Percentiles rank a stretch among this genome's conserved stretches.
Evolutionary conservation across 768 basidiomycete genomes (phyloP).

Genomic region (Boletus subparvulus): DNA sequence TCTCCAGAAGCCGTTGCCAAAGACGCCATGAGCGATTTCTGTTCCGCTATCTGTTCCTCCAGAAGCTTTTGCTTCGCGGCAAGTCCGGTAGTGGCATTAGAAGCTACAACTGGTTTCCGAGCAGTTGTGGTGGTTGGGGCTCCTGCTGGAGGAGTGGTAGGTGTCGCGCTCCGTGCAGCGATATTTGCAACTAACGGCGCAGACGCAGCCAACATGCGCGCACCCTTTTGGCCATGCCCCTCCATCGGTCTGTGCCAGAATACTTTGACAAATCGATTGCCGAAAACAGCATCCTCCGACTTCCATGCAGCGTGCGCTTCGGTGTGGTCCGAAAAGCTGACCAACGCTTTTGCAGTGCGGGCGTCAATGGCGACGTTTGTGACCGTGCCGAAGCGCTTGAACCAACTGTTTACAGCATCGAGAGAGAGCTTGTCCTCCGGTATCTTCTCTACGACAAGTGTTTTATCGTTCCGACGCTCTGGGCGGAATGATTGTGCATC

Average conservation of each 20-base stretch:
- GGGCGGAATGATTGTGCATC: slow-evolving; percentile 67
- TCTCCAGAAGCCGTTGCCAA: slow-evolving; percentile 60
- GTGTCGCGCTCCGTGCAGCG: slow-evolving; percentile 46
- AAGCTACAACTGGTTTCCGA: slow-evolving; percentile 39
- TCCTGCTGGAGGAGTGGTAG: slow-evolving; percentile 38
- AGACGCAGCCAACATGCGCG: slow-evolving; percentile 77
- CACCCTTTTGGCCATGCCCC: slow-evolving; percentile 80
- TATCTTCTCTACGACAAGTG: slow-evolving; percentile 92
- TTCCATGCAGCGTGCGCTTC: slow-evolving; percentile 91
- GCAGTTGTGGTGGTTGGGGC: slow-evolving; percentile 25
- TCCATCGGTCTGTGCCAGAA: slow-evolving; percentile 96
- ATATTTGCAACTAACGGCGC: slow-evolving; percentile 74
- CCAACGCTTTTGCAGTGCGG: slow-evolving; percentile 73
- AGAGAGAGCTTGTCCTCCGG: slow-evolving; percentile 80
- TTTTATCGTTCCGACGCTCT: slow-evolving; percentile 69
- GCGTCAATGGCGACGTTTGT: slow-evolving; percentile 88
- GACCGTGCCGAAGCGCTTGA: slow-evolving; percentile 88
- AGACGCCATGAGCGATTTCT: slow-evolving; percentile 79
- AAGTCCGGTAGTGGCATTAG: slow-evolving; percentile 47
- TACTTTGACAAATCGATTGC: slow-evolving; percentile 91
- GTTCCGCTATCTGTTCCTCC: slow-evolving; percentile 83
- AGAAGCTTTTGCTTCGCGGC: slow-evolving; percentile 74
- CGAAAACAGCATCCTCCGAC: slow-evolving; percentile 91
- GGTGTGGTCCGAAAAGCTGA: slow-evolving; percentile 80
- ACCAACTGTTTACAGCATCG: slow-evolving; percentile 81